Conservation (phyloP, 225 moss, liverwort and hornwort species). For the Bryum argenteum region DNA sequence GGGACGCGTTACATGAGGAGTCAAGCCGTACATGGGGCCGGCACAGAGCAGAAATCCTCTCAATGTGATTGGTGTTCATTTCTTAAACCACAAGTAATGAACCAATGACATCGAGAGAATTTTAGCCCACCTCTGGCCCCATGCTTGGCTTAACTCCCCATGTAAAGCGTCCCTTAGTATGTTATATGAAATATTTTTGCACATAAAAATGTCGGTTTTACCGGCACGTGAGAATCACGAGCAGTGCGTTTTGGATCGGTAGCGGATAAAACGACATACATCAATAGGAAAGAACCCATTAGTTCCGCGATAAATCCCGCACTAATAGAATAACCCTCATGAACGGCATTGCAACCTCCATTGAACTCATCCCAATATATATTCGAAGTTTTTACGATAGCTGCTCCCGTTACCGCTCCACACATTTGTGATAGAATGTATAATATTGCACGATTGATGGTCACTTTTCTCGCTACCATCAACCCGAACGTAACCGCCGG, state of each 20-base stretch:
- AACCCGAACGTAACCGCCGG: conserved; percentile 29
- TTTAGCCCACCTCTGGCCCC: too few species aligned
- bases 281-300: conserved; percentile 24
- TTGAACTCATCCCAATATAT: conserved; percentile 26
- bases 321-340: conserved; percentile 28
- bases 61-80: too few species aligned
- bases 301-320: conserved; percentile 20
- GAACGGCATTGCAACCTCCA: conserved; percentile 28
- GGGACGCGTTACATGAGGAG: too few species aligned
- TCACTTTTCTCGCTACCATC: conserved; percentile 26
- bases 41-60: too few species aligned
- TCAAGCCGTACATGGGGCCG: too few species aligned
- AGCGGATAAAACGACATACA: conserved; percentile 28
- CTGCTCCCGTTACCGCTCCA: conserved; percentile 25
- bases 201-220: neutral
- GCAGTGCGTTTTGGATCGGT: conserved; percentile 26
- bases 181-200: too few species aligned
- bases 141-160: too few species aligned
- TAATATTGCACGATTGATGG: conserved; percentile 15
- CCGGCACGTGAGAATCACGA: conserved; percentile 28
- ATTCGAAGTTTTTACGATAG: conserved; percentile 32
- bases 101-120: too few species aligned
- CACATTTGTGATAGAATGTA: conserved; percentile 29
- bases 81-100: too few species aligned
- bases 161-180: too few species aligned